phyloP scores from a whole-genome alignment of 2,329 filamentous ascomycete species.

The Stagonosporopsis cucurbitacearum region DNA sequence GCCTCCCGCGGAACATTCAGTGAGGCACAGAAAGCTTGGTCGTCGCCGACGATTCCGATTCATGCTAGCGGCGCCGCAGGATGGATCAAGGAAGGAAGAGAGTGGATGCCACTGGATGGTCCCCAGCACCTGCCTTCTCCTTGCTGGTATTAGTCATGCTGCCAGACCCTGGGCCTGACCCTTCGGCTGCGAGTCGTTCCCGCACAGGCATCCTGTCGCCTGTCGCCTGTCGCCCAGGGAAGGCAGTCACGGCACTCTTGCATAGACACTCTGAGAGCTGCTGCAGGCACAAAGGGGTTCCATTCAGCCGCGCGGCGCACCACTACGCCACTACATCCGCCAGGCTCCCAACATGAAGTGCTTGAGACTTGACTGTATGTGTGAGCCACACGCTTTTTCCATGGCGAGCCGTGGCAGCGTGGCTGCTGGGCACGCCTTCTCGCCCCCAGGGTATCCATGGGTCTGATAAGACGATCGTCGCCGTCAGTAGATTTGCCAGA shows the following conservation, averaged over 20 bases:
- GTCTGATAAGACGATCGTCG: background rate
- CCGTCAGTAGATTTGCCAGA: background rate
- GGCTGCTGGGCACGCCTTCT: background rate
- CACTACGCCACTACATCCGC: slow-evolving; percentile 6
- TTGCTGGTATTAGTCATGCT: background rate
- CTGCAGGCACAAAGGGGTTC: slow-evolving; percentile 16
- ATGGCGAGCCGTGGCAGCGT: background rate
- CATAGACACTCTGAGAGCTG: too few species aligned
- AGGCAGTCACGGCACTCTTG: too few species aligned
- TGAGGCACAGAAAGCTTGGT: slow-evolving; percentile 7
- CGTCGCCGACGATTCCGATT: background rate
- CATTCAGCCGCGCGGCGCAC: slow-evolving; percentile 4
- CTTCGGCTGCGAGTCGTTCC: slow-evolving; percentile 8
- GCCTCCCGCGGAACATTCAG: background rate
- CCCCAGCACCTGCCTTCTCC: too few species aligned
- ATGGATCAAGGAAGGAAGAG: background rate
- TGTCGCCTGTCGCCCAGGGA: too few species aligned
- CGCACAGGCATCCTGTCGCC: background rate
- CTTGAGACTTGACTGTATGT: too few species aligned
- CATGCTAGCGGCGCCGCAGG: slow-evolving; percentile 14
- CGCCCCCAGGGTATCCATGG: background rate
- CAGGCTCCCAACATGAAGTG: slow-evolving; percentile 1
- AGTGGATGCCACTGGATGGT: too few species aligned
- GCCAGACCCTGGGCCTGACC: slow-evolving; percentile 9
- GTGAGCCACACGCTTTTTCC: background rate